Conservation (phyloP, 73 alveolate genomes). For the Urostyla sp. region DNA sequence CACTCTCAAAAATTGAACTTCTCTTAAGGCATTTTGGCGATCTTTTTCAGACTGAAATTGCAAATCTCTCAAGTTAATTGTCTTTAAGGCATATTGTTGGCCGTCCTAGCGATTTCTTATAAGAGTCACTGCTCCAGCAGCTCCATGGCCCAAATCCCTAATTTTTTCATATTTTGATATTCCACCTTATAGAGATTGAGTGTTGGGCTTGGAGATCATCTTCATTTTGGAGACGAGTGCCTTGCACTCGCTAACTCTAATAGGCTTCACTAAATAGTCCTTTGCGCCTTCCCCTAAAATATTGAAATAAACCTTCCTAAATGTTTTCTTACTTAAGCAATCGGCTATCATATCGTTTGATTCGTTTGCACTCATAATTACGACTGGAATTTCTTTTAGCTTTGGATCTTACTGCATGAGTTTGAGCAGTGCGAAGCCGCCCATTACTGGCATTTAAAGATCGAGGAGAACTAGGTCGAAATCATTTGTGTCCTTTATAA, state of each 20-base stretch:
- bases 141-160: conserved; percentile 82
- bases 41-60: conserved; percentile 89
- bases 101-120: conserved; percentile 58
- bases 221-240: conserved; percentile 49
- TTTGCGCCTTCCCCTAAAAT: conserved; percentile 78
- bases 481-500: conserved; percentile 65
- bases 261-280: conserved; percentile 89
- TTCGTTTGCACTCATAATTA: conserved; percentile 86
- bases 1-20: conserved; percentile 88
- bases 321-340: conserved; percentile 43
- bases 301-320: not conserved
- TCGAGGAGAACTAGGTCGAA: conserved; percentile 86
- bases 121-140: conserved; percentile 83
- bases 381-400: conserved; percentile 80
- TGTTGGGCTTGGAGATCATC: conserved; percentile 20
- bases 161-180: conserved; percentile 28
- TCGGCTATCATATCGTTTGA: conserved; percentile 74
- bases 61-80: conserved; percentile 60
- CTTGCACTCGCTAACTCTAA: conserved; percentile 66
- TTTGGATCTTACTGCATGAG: conserved; percentile 75
- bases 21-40: conserved; percentile 86
- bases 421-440: conserved; percentile 85
- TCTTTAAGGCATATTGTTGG: conserved; percentile 70
- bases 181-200: conserved; percentile 1
- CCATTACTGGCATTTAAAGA: conserved; percentile 87